A percentile compares a stretch with the other conserved stretches of the same genome.
phyloP scores from a whole-genome alignment of 345 rosid species.

The Microthlaspi erraticum region DNA sequence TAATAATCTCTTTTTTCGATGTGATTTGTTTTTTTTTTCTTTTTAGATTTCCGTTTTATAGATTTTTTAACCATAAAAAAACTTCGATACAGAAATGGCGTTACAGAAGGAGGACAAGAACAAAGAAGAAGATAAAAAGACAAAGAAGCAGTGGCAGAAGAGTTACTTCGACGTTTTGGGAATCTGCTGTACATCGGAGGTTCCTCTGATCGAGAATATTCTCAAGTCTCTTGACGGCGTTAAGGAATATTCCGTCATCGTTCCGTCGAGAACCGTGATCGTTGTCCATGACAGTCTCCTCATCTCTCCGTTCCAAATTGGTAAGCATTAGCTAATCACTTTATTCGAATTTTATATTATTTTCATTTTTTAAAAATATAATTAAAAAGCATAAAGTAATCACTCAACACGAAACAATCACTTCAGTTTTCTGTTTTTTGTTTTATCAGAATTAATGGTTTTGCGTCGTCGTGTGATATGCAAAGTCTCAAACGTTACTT shows the following conservation, averaged over 20 bases:
- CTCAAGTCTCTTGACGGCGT: conserved; percentile 75
- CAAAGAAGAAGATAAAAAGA: conserved; percentile 33
- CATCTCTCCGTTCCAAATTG: conserved; percentile 77
- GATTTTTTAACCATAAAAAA: not conserved
- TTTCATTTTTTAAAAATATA: not conserved
- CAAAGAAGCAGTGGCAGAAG: conserved; percentile 56
- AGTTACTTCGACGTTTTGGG: conserved; percentile 95
- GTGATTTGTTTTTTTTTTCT: not conserved
- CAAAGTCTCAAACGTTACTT: not conserved
- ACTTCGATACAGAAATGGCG: conserved; percentile 23
- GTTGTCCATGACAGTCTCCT: conserved; percentile 81
- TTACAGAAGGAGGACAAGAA: conserved; percentile 16
- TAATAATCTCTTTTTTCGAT: not conserved
- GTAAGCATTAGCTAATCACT: conserved; percentile 45
- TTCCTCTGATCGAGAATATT: conserved; percentile 71
- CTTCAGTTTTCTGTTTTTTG: not conserved
- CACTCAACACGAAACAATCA: not conserved
- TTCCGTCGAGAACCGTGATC: conserved; percentile 80
- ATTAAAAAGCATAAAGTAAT: not conserved
- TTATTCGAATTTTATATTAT: not conserved
- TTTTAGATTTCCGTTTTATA: not conserved
- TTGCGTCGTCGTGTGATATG: conserved; percentile 24
- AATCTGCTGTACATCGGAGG: conserved; percentile 87
- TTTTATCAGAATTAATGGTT: not conserved
- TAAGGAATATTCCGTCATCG: conserved; percentile 67